A percentile compares a stretch with the other conserved stretches of the same genome.
Evolutionary conservation across 257 asterid genomes (phyloP).

Genomic region (Solanum stenotomum): DNA sequence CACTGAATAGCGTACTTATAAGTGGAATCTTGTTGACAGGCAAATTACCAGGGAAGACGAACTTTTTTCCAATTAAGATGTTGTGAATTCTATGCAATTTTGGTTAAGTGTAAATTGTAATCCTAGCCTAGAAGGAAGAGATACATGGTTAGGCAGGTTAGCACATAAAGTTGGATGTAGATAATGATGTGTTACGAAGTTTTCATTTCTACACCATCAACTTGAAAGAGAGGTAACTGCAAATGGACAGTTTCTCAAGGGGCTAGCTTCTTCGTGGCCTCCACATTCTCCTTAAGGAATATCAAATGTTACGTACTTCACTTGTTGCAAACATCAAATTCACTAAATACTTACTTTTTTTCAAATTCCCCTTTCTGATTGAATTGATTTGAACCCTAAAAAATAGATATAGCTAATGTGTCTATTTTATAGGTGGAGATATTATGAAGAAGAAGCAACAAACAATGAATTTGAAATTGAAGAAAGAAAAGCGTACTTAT

Average conservation of each 20-base stretch:
- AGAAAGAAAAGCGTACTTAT: not conserved
- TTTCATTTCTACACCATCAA: not conserved
- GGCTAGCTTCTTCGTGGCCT: not conserved
- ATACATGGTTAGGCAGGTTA: not conserved
- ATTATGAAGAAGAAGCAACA: not conserved
- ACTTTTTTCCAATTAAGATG: not conserved
- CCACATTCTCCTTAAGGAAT: not conserved
- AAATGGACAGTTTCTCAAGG: not conserved
- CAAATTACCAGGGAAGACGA: not conserved
- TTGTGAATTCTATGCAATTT: not conserved
- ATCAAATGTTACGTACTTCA: not conserved
- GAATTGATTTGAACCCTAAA: not conserved
- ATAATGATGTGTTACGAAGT: not conserved
- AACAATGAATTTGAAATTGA: not conserved
- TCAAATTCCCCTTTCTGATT: not conserved
- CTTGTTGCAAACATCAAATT: not conserved
- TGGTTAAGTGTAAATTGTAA: not conserved
- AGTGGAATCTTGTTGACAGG: not conserved
- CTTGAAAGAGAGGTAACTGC: not conserved
- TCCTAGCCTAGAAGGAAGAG: not conserved
- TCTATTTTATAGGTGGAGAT: not conserved
- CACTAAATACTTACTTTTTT: not conserved
- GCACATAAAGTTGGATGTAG: not conserved
- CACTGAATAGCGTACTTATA: not conserved
- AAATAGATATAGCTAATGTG: not conserved